Conservation (phyloP, 2,329 filamentous ascomycete species). For the Colletotrichum paranaense region DNA sequence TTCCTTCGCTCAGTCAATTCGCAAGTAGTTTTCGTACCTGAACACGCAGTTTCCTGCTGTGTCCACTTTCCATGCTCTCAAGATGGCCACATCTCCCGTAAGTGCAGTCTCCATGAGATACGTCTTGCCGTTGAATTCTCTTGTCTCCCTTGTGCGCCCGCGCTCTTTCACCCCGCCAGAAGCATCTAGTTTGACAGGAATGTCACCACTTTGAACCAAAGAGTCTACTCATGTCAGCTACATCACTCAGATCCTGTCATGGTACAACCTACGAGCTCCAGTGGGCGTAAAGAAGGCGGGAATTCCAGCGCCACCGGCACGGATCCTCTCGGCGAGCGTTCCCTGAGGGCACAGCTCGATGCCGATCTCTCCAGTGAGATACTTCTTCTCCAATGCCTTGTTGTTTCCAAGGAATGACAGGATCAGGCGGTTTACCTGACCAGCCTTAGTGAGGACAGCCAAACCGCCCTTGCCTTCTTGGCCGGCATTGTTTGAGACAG, state of each 20-base stretch:
- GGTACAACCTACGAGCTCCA: conserved; percentile 65
- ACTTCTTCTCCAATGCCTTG: conserved; percentile 80
- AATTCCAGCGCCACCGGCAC: conserved; percentile 80
- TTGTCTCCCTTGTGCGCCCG: conserved; percentile 75
- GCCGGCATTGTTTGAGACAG: conserved; percentile 85
- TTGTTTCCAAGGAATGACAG: conserved; percentile 83
- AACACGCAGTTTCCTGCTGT: conserved; percentile 84
- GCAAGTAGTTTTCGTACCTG: conserved; percentile 55
- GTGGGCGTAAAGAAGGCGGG: conserved; percentile 86
- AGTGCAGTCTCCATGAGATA: conserved; percentile 85
- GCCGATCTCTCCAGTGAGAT: conserved; percentile 78
- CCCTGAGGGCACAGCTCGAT: conserved; percentile 83
- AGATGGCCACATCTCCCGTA: conserved; percentile 80
- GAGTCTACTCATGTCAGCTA: conserved; percentile 57
- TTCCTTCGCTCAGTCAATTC: background rate
- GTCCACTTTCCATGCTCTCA: conserved; percentile 82
- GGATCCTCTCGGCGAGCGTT: conserved; percentile 77
- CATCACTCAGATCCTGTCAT: accelerated
- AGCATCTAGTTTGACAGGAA: conserved; percentile 71
- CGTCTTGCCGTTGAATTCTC: conserved; percentile 77
- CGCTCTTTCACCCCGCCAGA: conserved; percentile 71
- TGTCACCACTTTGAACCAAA: conserved; percentile 74
- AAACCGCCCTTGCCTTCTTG: conserved; percentile 75
- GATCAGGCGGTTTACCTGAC: conserved; percentile 78
- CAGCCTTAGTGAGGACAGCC: conserved; percentile 74